These are phyloP conservation scores for Arthrobotrys sphaeroides DNA, from an alignment of 2,329 filamentous ascomycete genomes.

Conservation along the genomic window DNA sequence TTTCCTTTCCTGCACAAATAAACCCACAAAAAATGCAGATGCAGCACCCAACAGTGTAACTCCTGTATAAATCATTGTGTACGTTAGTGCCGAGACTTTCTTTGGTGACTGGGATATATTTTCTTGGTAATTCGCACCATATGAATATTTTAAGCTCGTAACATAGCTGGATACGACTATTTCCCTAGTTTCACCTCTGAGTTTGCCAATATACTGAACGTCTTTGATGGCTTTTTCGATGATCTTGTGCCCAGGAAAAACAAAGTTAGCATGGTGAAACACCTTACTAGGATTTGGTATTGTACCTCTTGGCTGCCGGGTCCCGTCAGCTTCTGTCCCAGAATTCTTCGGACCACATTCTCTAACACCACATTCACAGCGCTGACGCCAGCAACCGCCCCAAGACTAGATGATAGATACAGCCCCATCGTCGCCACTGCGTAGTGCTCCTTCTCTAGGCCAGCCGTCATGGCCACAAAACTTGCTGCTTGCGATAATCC, in stretches of 20 bases:
- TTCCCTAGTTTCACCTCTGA: conserved; percentile 14
- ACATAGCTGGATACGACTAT: conserved; percentile 41
- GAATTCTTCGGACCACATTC: conserved; percentile 29
- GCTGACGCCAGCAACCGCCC: conserved; percentile 41
- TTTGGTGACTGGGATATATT: background rate
- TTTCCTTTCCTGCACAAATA: conserved; percentile 33
- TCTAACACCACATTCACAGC: conserved; percentile 40
- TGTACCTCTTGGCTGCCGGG: conserved; percentile 37
- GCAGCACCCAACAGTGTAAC: conserved; percentile 27
- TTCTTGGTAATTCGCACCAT: conserved; percentile 25
- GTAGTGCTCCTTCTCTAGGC: conserved; percentile 43
- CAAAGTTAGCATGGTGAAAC: background rate
- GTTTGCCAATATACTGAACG: conserved; percentile 28
- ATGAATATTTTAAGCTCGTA: conserved; percentile 46
- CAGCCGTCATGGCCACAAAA: conserved; percentile 48
- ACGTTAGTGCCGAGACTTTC: background rate
- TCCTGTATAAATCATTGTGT: conserved; percentile 9
- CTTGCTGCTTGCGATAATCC: conserved; percentile 41
- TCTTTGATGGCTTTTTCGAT: conserved; percentile 44
- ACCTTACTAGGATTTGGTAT: background rate
- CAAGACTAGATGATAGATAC: conserved; percentile 37
- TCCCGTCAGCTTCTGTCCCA: conserved; percentile 14
- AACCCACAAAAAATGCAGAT: conserved; percentile 27
- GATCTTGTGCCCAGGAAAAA: conserved; percentile 11
- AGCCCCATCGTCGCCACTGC: conserved; percentile 38